Evolutionary conservation across 306 rosid genomes (phyloP), one percentile per base, ranked within the genome.

Genomic region (Quercus dentata): DNA sequence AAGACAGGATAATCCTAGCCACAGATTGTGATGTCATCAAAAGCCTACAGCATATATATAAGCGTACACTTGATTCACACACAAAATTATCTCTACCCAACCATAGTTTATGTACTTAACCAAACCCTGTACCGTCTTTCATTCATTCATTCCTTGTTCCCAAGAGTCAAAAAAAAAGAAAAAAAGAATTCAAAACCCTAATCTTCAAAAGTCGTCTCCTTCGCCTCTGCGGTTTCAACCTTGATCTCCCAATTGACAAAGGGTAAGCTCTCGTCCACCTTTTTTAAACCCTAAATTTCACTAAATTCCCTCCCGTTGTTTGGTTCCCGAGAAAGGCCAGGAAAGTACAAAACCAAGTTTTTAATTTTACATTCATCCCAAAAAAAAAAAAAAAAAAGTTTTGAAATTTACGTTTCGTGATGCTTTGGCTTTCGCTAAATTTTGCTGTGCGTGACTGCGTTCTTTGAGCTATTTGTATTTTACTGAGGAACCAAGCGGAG

Each of bases 141-240:
- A 19, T 73, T 25, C 46, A 7, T 7, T 8, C 46, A 7, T 7
- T 8, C 11, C 11, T 41, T 41, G 46, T 41, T 41, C 69, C 41
- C 54, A 55, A 78, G 15, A 72, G 65, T 73, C 61, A 44, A 80
- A 87, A 35, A 35, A 35, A 35, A 35, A 1, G 1, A 35, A 5
- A 38, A 7, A 6, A 7, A 38, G 0, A 38, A 6, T 11, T 73
- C 71, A 44, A 80, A 87, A 80, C 91, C 91, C 91, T 85, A 85
- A 82, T 38, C 44, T n/a, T 27, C 35, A 31, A 73, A 20, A 59
- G 14, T 27, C 71, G 21, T 17, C 5, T 49, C 8, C 27, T 14
- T 56, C 44, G 69, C 80, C 62, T 79, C 80, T 63, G 65, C 80
- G 72, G 72, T 77, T 74, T 54, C 85, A 75, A 72, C 78, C 35